These are phyloP conservation scores for Mucor indicus DNA, from an alignment of 371 early-diverging fungal genomes.

Conservation along the genomic window DNA sequence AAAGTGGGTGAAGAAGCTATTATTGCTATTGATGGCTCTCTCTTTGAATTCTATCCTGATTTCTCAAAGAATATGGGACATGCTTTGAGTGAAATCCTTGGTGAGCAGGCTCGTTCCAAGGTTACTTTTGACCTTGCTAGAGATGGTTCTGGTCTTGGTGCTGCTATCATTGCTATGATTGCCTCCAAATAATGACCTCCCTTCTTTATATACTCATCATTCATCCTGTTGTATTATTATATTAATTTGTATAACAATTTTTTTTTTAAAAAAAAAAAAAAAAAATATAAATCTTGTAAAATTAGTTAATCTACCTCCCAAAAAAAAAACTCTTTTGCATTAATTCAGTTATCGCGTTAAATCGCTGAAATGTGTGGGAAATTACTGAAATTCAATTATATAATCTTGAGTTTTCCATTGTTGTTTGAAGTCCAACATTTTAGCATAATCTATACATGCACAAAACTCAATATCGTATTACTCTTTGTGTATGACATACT, in stretches of 20 bases:
- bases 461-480: too few species aligned
- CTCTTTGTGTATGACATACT: too few species aligned
- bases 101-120: conserved; percentile 43
- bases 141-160: conserved; percentile 51
- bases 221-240: background rate
- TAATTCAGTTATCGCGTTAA: too few species aligned
- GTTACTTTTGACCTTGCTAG: conserved; percentile 37
- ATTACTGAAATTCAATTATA: too few species aligned
- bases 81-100: conserved; percentile 71
- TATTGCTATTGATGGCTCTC: conserved; percentile 80
- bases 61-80: conserved; percentile 76
- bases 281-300: too few species aligned
- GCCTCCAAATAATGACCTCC: conserved; percentile 22
- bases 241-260: background rate
- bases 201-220: background rate
- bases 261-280: background rate
- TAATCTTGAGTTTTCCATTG: too few species aligned
- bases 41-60: conserved; percentile 90
- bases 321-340: too few species aligned
- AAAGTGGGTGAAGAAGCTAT: conserved; percentile 54
- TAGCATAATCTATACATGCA: too few species aligned
- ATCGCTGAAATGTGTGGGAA: too few species aligned
- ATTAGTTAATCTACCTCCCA: too few species aligned
- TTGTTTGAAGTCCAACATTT: too few species aligned
- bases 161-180: conserved; percentile 49